phyloP scores from a whole-genome alignment of 108 stramenopile genomes.

The Stephanodiscus minutulus region DNA sequence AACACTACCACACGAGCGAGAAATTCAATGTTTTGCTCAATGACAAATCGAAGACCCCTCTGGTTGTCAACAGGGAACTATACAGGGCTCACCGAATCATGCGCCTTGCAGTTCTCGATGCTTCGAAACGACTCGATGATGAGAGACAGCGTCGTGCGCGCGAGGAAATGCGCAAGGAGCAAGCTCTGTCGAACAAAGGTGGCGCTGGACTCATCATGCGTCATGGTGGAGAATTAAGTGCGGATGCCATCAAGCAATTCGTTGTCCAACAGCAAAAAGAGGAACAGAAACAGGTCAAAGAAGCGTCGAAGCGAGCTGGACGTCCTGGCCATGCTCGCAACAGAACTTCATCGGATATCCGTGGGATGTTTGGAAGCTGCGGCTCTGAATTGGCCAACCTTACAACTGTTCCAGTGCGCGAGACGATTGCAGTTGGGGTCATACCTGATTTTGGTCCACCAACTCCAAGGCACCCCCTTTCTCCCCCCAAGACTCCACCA shows the following conservation, averaged over 20 bases:
- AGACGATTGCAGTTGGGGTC: constrained; percentile 5
- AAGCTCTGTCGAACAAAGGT: constrained; percentile 28
- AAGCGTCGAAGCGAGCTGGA: constrained; percentile 42
- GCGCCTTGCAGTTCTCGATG: constrained; percentile 61
- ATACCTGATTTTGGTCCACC: constrained; percentile 34
- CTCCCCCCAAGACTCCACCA: constrained; percentile 6
- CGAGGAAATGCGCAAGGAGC: constrained; percentile 50
- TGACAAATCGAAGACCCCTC: constrained; percentile 45
- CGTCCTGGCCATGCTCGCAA: constrained; percentile 52
- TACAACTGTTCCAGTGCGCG: constrained; percentile 26
- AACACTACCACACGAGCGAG: constrained; percentile 19
- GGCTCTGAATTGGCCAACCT: constrained; percentile 37
- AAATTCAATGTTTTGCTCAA: constrained; percentile 23
- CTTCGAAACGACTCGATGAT: constrained; percentile 63
- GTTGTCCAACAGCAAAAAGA: constrained; percentile 46
- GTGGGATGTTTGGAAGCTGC: constrained; percentile 47
- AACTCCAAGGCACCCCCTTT: constrained; percentile 6
- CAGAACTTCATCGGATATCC: constrained; percentile 50
- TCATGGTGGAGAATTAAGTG: constrained; percentile 50
- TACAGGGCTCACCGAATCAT: constrained; percentile 62
- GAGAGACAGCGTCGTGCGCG: constrained; percentile 53
- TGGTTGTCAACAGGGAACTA: constrained; percentile 51
- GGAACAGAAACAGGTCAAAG: constrained; percentile 44
- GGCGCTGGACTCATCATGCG: constrained; percentile 56
- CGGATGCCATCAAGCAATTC: constrained; percentile 49